Evolutionary conservation across 2,329 filamentous ascomycete species (phyloP), one percentile per base, ranked within the genome.

Genomic region (Trematosphaeria pertusa): DNA sequence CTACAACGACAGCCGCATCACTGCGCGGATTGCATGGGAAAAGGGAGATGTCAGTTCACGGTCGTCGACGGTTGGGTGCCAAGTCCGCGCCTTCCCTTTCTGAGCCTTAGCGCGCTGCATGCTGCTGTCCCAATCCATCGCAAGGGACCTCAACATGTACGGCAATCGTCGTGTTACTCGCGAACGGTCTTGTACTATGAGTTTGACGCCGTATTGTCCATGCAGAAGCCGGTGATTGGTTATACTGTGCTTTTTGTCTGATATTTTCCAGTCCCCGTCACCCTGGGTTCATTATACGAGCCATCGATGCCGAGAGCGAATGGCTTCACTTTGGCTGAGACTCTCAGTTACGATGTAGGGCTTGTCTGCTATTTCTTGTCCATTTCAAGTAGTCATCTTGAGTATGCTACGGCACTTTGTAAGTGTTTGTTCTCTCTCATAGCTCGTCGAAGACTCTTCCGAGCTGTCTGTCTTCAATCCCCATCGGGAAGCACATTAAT

Each of bases 1-100:
- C 33, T 33, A 40, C 43, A 28, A 32, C 22, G 37, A 22, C 32
- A 12, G 18, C 30, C 5, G 37, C 31, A 32, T 38, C 21, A 26
- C 28, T n/a, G 30, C 40, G 22, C 24, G 38, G 37, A 20, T 47
- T 46, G 37, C 38, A 7, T n/a, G 28, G 14, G 36, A 35, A 37
- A 36, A 33, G 35, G 34, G 58, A 57, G 53, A 46, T 56, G 49
- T 52, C 38, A 45, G 38, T 41, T 42, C 35, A 33, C 20, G 45
- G 41, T 34, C 28, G 36, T 42, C 39, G 33, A 14, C n/a, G 32
- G 22, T 35, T 33, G 19, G n/a, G 42, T 21, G 43, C 49, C 51
- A 52, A 54, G 51, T 14, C 37, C n/a, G n/a, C 34, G 20, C 17
- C 8, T 37, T 41, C 32, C 35, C 41, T 43, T 32, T 47, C 26